These are phyloP conservation scores for Zasmidium citrigriseum DNA, from an alignment of 2,329 filamentous ascomycete genomes.

Conservation along the genomic window DNA sequence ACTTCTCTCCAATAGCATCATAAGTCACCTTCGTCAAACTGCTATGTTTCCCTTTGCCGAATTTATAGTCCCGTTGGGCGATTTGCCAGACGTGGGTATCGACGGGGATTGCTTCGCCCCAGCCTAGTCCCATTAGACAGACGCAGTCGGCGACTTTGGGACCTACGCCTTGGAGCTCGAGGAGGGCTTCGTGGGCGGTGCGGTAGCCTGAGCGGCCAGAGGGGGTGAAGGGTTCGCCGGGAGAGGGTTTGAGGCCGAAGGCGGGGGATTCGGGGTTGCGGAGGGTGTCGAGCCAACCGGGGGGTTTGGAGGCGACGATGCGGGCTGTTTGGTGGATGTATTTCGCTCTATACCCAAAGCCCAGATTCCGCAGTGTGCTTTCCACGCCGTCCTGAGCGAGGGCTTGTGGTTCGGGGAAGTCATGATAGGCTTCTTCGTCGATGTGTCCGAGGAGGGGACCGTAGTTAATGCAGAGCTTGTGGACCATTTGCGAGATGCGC, in stretches of 20 bases:
- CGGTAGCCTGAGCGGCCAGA: slow-evolving; percentile 67
- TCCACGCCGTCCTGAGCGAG: slow-evolving; percentile 78
- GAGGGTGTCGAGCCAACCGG: slow-evolving; percentile 74
- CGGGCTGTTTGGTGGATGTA: slow-evolving; percentile 86
- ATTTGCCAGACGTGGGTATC: slow-evolving; percentile 99
- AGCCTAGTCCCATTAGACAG: slow-evolving; percentile 92
- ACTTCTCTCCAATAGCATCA: slow-evolving; percentile 85
- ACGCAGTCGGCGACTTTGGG: slow-evolving; percentile 98
- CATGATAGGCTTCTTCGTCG: slow-evolving; percentile 68
- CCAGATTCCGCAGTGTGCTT: slow-evolving; percentile 73
- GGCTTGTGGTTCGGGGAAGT: slow-evolving; percentile 77
- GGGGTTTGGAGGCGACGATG: slow-evolving; percentile 67
- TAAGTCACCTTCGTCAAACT: slow-evolving; percentile 88
- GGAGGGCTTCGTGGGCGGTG: slow-evolving; percentile 75
- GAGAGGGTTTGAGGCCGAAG: slow-evolving; percentile 51
- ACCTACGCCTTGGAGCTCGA: slow-evolving; percentile 82
- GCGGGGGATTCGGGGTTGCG: slow-evolving; percentile 73
- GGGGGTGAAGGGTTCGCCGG: slow-evolving; percentile 49
- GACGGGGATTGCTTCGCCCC: slow-evolving; percentile 92
- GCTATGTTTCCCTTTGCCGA: slow-evolving; percentile 78
- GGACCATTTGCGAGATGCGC: slow-evolving; percentile 93
- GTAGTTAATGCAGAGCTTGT: slow-evolving; percentile 86
- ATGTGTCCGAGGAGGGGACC: slow-evolving; percentile 73
- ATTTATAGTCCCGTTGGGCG: slow-evolving; percentile 91
- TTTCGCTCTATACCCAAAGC: slow-evolving; percentile 92